phyloP scores from a whole-genome alignment of 1,284 basidiomycete genomes.

The Microbotryum scabiosae region DNA sequence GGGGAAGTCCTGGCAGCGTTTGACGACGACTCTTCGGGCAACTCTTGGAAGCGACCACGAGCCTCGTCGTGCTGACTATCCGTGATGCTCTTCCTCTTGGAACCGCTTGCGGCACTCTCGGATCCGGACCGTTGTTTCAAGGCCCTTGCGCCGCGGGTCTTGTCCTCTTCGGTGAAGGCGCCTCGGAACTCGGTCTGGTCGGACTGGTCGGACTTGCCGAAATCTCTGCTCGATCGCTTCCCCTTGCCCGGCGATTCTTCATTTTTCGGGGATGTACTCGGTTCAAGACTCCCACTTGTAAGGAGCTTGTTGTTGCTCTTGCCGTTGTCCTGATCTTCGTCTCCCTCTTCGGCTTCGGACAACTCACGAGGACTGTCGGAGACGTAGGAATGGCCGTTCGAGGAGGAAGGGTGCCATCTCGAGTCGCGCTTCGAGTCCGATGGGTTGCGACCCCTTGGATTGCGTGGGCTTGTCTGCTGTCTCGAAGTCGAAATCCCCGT shows the following conservation, averaged over 20 bases:
- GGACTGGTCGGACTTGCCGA: not conserved
- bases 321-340: no score
- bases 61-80: conserved; percentile 15
- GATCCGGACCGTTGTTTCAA: not conserved
- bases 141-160: not conserved
- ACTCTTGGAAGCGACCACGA: conserved; percentile 23
- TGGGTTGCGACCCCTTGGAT: no score
- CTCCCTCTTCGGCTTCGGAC: not conserved
- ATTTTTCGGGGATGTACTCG: not conserved
- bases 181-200: not conserved
- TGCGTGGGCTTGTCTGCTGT: not conserved
- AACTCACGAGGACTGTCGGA: not conserved
- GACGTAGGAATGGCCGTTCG: not conserved
- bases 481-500: not conserved
- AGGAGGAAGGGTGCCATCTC: not conserved
- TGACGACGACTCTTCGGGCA: conserved; percentile 2
- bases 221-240: not conserved
- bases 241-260: not conserved
- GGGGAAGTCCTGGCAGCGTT: not conserved
- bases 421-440: not conserved
- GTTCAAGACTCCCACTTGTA: not conserved
- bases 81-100: not conserved
- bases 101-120: not conserved
- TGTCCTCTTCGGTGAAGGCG: conserved; percentile 1
- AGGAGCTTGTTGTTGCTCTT: not conserved